Conservation (phyloP, 2,329 filamentous ascomycete genomes). For the Calonectria henricotiae region DNA sequence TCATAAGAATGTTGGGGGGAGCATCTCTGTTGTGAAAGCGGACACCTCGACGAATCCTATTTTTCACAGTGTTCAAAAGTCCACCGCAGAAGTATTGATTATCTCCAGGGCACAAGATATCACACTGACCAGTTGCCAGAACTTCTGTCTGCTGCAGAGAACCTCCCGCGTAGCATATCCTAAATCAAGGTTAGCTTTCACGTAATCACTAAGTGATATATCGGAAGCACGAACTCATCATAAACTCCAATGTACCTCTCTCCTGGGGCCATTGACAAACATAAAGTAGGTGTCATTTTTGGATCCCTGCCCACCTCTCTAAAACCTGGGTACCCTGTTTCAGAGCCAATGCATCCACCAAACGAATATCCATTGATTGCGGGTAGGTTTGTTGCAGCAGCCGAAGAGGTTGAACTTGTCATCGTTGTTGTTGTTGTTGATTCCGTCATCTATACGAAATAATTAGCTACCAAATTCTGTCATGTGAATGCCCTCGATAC, state of each 20-base stretch:
- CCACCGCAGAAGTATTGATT: not conserved
- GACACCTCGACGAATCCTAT: not conserved
- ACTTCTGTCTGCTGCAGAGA: not conserved
- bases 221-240: not conserved
- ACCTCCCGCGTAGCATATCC: not conserved
- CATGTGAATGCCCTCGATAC: not conserved
- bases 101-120: not conserved
- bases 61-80: not conserved
- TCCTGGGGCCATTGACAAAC: not conserved
- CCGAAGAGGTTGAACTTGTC: not conserved
- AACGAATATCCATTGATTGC: not conserved
- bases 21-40: not conserved
- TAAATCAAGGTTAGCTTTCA: not conserved
- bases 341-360: not conserved
- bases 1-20: not conserved
- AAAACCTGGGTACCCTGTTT: not conserved
- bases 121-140: not conserved
- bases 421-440: not conserved
- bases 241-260: not conserved
- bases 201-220: not conserved
- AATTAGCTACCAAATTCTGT: not conserved
- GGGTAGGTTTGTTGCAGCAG: not conserved
- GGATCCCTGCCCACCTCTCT: not conserved
- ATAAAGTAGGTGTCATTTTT: not conserved
- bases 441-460: not conserved